Percentiles rank a stretch among this genome's conserved stretches.
Evolutionary conservation across 805 yeast species (phyloP).

Genomic region (Kuraishia floccosa): DNA sequence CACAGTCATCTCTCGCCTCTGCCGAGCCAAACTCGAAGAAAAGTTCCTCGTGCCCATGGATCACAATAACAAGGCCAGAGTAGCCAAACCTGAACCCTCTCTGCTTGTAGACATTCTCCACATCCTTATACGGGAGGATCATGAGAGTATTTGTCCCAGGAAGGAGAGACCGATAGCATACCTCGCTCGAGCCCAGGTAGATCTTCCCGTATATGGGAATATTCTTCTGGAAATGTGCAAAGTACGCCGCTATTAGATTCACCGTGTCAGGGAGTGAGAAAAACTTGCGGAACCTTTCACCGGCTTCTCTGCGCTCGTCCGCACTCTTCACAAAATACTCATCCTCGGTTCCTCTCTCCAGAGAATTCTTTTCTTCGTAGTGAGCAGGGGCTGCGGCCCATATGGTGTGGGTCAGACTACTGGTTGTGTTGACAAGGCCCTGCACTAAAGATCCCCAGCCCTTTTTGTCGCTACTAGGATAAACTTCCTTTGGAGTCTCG

Average conservation of each 20-base stretch:
- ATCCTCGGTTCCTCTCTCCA: conserved; percentile 33
- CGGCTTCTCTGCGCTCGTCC: conserved; percentile 32
- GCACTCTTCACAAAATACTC: conserved; percentile 32
- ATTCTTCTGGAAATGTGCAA: conserved; percentile 54
- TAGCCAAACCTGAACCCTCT: conserved; percentile 62
- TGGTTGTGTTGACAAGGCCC: conserved; percentile 9
- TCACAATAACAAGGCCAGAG: conserved; percentile 57
- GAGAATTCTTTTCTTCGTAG: conserved; percentile 29
- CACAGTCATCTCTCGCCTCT: conserved; percentile 65
- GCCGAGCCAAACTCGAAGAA: conserved; percentile 64
- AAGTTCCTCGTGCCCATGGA: conserved; percentile 68
- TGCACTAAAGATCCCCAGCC: conserved; percentile 12
- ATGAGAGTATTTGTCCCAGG: conserved; percentile 73
- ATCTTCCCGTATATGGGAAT: conserved; percentile 79
- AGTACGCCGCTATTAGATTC: conserved; percentile 54
- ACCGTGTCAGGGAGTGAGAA: conserved; percentile 51
- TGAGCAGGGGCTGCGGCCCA: conserved; percentile 58
- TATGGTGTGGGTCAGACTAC: conserved; percentile 13
- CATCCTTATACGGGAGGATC: conserved; percentile 68
- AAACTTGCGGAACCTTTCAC: conserved; percentile 48
- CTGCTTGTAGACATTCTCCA: conserved; percentile 60
- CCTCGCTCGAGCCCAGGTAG: conserved; percentile 51
- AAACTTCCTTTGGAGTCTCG: conserved; percentile 1
- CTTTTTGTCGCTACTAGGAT: conserved; percentile 1
- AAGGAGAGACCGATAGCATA: conserved; percentile 74